Evolutionary conservation across 805 yeast species (phyloP), one percentile per base, ranked within the genome.

Genomic region (Barnettozyma sp.): DNA sequence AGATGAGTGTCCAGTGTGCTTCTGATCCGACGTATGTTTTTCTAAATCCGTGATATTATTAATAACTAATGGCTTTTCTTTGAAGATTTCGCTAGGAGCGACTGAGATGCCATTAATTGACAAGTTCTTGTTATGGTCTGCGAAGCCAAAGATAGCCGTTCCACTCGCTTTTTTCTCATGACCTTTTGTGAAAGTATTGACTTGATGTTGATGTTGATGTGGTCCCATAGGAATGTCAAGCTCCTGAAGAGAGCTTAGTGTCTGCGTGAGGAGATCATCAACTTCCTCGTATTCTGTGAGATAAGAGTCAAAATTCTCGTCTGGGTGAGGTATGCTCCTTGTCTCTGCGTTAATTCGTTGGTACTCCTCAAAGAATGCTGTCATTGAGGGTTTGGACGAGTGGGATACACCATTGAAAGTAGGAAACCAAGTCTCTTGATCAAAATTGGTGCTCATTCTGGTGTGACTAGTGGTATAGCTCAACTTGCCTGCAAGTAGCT

Each of bases 111-210:
- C 82, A 6, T 77, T 71, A 30, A 82, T 68, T 3, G 83, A 74
- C 24, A 82, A 55, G 31, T 76, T 80, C 39, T 73, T 71, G 40
- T 69, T 68, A 53, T 82, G 88, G 30, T 74, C 76, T 7, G 68
- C 61, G 45, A 71, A 82, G 0, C 94, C 94, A 56, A 82, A 82
- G 19, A 82, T 82, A 3, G 83, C 90, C 4, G 90, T 79, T 11
- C 94, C 94, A 61, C 87, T 79, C 14, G 73, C 65, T 39, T 76
- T 74, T 44, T 84, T 70, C 35, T 69, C 58, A 52, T 82, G 90
- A 17, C 56, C 53, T 39, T 31, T 45, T 4, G 18, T 14, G 12
- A 32, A 35, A 6, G 26, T 31, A 9, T 22, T 25, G 8, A 28
- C 33, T n/a, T 22, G 17, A 14, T 12, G 27, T 14, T 39, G 33